Conservation (phyloP, 2,329 filamentous ascomycete genomes). For the Tolypocladium inflatum region DNA sequence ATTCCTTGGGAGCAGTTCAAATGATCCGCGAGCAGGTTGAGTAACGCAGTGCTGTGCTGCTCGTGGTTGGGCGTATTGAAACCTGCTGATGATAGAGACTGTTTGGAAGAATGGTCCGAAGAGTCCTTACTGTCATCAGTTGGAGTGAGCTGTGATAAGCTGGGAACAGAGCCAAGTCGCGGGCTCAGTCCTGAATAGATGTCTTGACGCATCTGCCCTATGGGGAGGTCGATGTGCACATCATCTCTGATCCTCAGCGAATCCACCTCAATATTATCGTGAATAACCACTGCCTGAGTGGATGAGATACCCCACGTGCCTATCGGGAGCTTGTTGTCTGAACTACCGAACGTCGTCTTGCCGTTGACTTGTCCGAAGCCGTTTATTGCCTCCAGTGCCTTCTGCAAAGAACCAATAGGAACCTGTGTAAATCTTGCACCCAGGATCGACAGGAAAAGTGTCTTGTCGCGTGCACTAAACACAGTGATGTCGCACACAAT, state of each 20-base stretch:
- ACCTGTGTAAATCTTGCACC: background rate
- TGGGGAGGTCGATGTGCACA: background rate
- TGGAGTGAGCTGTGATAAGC: background rate
- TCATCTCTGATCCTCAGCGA: background rate
- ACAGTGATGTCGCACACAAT: background rate
- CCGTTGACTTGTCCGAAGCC: background rate
- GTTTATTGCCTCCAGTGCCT: background rate
- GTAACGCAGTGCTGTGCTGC: background rate
- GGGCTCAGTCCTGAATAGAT: background rate
- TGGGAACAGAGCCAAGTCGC: background rate
- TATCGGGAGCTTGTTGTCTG: background rate
- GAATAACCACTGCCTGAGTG: background rate
- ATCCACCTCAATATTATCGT: background rate
- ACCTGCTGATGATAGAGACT: background rate
- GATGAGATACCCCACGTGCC: too few relatives aligned
- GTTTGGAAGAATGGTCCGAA: background rate
- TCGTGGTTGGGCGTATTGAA: background rate
- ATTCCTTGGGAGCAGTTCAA: background rate
- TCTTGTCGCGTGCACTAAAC: background rate
- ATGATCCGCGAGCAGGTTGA: background rate
- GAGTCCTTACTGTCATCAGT: background rate
- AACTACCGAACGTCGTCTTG: background rate
- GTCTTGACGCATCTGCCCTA: background rate
- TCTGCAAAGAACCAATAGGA: background rate
- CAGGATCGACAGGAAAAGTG: background rate